phyloP scores from a whole-genome alignment of 2,329 filamentous ascomycete species.

The Alternaria sp. region DNA sequence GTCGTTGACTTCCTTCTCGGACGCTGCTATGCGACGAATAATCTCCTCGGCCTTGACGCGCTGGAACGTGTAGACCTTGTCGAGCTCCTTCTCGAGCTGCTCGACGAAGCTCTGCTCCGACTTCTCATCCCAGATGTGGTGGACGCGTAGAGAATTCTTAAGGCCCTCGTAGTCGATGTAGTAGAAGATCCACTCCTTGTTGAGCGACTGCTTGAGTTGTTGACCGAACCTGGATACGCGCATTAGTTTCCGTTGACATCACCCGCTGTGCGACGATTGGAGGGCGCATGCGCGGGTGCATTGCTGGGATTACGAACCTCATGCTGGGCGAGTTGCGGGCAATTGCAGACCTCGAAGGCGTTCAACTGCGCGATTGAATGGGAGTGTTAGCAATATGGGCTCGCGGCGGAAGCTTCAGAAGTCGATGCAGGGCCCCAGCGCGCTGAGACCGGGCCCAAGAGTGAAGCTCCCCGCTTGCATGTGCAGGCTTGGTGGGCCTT shows the following conservation, averaged over 20 bases:
- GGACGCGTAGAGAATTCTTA: slow-evolving; percentile 82
- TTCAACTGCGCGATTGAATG: slow-evolving; percentile 1
- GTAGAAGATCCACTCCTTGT: slow-evolving; percentile 97
- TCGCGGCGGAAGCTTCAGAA: slow-evolving; percentile 8
- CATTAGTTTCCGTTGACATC: slow-evolving; percentile 37
- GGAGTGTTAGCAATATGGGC: slow-evolving; percentile 12
- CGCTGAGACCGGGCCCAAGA: slow-evolving; percentile 1
- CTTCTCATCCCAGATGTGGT: slow-evolving; percentile 83
- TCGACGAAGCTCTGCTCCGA: slow-evolving; percentile 89
- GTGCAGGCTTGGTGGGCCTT: slow-evolving; percentile 19
- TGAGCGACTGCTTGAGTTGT: slow-evolving; percentile 92
- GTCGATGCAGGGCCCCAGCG: slow-evolving; percentile 8
- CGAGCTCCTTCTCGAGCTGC: slow-evolving; percentile 87
- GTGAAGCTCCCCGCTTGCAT: slow-evolving; percentile 19
- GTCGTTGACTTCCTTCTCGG: slow-evolving; percentile 87
- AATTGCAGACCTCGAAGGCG: slow-evolving; percentile 9
- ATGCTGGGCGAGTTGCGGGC: slow-evolving; percentile 27
- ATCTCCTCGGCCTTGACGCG: slow-evolving; percentile 98
- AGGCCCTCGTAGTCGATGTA: slow-evolving; percentile 98
- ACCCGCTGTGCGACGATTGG: slow-evolving; percentile 24
- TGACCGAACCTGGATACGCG: slow-evolving; percentile 76
- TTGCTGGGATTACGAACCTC: slow-evolving; percentile 15
- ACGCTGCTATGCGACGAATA: slow-evolving; percentile 83
- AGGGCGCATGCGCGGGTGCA: slow-evolving; percentile 6
- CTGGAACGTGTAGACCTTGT: slow-evolving; percentile 98